phyloP scores from a whole-genome alignment of 768 basidiomycete species.

The Suillus cothurnatus region DNA sequence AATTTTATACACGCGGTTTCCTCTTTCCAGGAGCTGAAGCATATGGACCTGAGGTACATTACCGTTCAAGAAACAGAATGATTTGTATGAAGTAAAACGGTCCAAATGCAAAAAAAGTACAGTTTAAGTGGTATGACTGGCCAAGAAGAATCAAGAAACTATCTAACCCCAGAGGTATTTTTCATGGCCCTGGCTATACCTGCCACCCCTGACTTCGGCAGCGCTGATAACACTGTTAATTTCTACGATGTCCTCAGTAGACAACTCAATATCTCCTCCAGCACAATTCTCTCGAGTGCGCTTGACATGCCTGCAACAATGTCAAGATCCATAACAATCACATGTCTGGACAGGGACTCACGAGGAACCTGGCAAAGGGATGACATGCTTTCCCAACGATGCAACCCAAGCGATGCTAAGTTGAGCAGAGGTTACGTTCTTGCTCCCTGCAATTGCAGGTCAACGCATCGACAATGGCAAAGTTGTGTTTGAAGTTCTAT shows the following conservation, averaged over 20 bases:
- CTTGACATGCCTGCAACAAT: conserved; percentile 29
- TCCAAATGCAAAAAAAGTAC: not conserved
- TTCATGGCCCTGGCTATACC: conserved; percentile 34
- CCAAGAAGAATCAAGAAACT: not conserved
- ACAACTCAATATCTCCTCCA: conserved; percentile 45
- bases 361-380: conserved; percentile 55
- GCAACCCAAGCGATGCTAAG: conserved; percentile 48
- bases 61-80: not conserved
- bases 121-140: not conserved
- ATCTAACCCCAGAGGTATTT: conserved; percentile 37
- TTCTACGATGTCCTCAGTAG: conserved; percentile 41
- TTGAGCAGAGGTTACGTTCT: conserved; percentile 45
- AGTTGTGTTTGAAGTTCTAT: conserved; percentile 43
- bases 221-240: conserved; percentile 41
- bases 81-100: not conserved
- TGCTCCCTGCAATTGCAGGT: conserved; percentile 42
- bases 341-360: conserved; percentile 23
- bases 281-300: conserved; percentile 49
- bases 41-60: not conserved
- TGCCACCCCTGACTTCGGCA: conserved; percentile 39
- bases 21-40: not conserved
- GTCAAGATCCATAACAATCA: not conserved
- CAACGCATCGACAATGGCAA: conserved; percentile 45
- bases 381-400: conserved; percentile 42
- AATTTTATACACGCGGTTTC: not conserved